phyloP scores from a whole-genome alignment of 257 asterid species.

The Orobanche coerulescens region DNA sequence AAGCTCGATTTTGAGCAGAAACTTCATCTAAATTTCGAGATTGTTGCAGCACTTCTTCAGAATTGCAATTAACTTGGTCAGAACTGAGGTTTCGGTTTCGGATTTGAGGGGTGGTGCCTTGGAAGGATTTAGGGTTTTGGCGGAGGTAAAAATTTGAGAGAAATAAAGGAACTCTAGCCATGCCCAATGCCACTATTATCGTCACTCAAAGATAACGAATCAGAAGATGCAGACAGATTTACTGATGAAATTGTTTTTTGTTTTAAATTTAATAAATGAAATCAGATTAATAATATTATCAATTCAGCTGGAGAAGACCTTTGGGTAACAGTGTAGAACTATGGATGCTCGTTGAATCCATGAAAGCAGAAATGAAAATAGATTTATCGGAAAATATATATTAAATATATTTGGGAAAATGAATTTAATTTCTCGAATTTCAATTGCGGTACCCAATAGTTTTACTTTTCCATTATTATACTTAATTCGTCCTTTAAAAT shows the following conservation, averaged over 20 bases:
- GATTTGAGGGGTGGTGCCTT: constrained; percentile 20
- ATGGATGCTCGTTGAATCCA: background rate
- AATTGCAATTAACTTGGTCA: constrained; percentile 19
- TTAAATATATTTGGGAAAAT: background rate
- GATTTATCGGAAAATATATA: background rate
- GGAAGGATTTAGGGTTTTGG: constrained; percentile 33
- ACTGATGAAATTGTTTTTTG: background rate
- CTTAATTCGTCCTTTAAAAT: too few relatives aligned
- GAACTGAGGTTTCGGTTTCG: constrained; percentile 32
- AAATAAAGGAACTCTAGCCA: constrained; percentile 41
- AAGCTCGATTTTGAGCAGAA: constrained; percentile 24
- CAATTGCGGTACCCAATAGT: too few relatives aligned
- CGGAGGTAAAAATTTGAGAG: constrained; percentile 33
- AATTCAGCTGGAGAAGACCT: too few relatives aligned
- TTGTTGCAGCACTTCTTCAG: constrained; percentile 23
- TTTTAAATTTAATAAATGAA: background rate
- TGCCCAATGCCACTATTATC: constrained; percentile 20
- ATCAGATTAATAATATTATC: background rate
- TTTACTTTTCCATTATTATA: too few relatives aligned
- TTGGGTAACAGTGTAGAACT: too few relatives aligned
- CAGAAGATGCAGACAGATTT: background rate
- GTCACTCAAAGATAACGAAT: background rate
- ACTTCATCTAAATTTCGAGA: constrained; percentile 23
- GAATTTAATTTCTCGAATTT: too few relatives aligned
- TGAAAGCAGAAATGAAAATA: background rate